Evolutionary conservation across 2,329 filamentous ascomycete genomes (phyloP).

Genomic region (Ceratocystis harringtonii): DNA sequence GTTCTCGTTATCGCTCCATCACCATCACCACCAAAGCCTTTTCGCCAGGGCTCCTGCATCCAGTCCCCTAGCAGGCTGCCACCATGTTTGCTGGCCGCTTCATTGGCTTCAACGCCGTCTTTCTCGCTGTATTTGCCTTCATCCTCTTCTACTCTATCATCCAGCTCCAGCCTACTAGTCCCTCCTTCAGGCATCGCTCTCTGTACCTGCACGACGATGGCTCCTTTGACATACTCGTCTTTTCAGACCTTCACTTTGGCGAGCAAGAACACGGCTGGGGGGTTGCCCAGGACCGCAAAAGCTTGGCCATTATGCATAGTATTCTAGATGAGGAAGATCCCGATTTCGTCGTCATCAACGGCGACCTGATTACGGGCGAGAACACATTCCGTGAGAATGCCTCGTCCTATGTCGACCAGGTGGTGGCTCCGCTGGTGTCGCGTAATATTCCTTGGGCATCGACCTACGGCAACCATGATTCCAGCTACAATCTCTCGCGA

Average conservation of each 20-base stretch:
- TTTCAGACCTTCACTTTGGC: constrained; percentile 57
- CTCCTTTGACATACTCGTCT: constrained; percentile 42
- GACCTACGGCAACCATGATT: constrained; percentile 59
- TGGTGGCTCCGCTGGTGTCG: constrained; percentile 42
- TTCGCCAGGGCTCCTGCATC: not conserved
- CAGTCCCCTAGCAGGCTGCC: not conserved
- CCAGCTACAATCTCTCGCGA: constrained; percentile 41
- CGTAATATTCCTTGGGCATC: constrained; percentile 46
- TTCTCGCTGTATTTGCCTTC: constrained; percentile 3
- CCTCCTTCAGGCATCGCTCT: not conserved
- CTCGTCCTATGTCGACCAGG: constrained; percentile 42
- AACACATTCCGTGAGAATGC: constrained; percentile 35
- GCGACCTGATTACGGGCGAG: constrained; percentile 57
- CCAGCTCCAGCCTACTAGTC: constrained; percentile 4
- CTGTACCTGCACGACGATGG: constrained; percentile 24
- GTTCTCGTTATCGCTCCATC: too few species aligned
- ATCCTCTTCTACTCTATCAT: constrained; percentile 9
- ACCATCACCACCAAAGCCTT: not conserved
- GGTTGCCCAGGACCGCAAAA: constrained; percentile 40
- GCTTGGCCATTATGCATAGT: constrained; percentile 39
- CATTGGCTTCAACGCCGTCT: not conserved
- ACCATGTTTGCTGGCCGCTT: not conserved
- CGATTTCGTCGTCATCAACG: constrained; percentile 52
- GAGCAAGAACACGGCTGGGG: constrained; percentile 41
- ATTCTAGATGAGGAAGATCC: constrained; percentile 43